Percentiles rank a stretch among this genome's conserved stretches.
phyloP scores from a whole-genome alignment of 768 basidiomycete genomes.

The Boletus bicolor region DNA sequence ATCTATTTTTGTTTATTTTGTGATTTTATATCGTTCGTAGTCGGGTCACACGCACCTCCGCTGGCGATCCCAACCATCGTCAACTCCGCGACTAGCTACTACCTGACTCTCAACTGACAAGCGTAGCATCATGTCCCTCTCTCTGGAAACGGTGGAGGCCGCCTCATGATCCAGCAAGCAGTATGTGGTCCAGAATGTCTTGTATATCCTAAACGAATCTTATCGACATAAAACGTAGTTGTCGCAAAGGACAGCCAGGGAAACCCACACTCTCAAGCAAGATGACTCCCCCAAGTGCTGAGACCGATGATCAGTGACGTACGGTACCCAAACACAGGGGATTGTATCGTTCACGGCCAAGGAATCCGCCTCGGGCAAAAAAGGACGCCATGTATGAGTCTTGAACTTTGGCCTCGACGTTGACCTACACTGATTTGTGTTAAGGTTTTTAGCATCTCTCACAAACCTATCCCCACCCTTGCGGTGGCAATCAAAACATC shows the following conservation, averaged over 20 bases:
- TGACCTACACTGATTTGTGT: background rate
- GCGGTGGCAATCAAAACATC: background rate
- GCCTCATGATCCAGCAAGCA: background rate
- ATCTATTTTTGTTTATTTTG: background rate
- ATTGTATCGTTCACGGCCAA: slow-evolving; percentile 1
- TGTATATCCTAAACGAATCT: background rate
- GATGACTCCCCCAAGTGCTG: background rate
- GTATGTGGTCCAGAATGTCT: background rate
- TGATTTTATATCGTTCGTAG: background rate
- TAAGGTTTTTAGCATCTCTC: slow-evolving; percentile 3
- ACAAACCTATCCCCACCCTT: background rate
- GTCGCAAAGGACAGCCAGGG: background rate
- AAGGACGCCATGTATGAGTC: slow-evolving; percentile 4
- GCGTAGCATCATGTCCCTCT: background rate
- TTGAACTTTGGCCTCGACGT: background rate
- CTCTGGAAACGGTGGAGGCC: slow-evolving; percentile 2
- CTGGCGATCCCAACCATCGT: background rate
- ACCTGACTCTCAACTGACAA: slow-evolving; percentile 5
- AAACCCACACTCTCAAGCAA: slow-evolving; percentile 7
- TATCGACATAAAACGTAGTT: background rate
- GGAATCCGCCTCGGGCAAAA: background rate
- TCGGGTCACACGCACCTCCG: background rate
- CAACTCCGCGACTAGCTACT: slow-evolving; percentile 8
- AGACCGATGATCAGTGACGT: background rate
- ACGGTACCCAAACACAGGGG: background rate